Percentiles rank a stretch among this genome's conserved stretches.
Evolutionary conservation across 2,329 filamentous ascomycete species (phyloP).

Genomic region (Plectosphaerella cucumerina): DNA sequence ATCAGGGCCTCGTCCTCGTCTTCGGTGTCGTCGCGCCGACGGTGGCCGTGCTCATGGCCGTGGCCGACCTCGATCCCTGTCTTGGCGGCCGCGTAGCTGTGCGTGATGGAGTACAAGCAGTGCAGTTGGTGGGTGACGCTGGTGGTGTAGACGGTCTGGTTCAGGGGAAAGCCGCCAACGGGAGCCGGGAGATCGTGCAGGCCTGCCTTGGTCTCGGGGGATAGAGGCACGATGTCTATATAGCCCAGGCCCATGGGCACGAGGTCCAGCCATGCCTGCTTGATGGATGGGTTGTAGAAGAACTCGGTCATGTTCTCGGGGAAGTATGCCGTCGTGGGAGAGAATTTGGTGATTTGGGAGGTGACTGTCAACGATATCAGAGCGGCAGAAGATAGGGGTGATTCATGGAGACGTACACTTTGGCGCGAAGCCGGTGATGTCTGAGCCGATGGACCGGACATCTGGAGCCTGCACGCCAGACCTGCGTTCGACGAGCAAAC

Average conservation of each 20-base stretch:
- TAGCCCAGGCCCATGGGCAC: slow-evolving; percentile 38
- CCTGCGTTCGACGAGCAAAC: slow-evolving; percentile 26
- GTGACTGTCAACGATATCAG: slow-evolving; percentile 21
- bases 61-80: slow-evolving; percentile 8
- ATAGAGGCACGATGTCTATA: slow-evolving; percentile 21
- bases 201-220: slow-evolving; percentile 15
- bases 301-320: slow-evolving; percentile 34
- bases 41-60: not conserved
- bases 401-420: slow-evolving; percentile 21
- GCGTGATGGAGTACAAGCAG: slow-evolving; percentile 33
- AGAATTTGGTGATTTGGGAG: slow-evolving; percentile 33
- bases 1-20: slow-evolving; percentile 17
- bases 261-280: slow-evolving; percentile 30
- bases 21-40: slow-evolving; percentile 17
- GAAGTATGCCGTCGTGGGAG: slow-evolving; percentile 28
- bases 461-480: slow-evolving; percentile 12
- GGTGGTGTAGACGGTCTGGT: slow-evolving; percentile 34
- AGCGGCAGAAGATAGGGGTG: not conserved
- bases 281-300: slow-evolving; percentile 26
- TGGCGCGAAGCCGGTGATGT: slow-evolving; percentile 35
- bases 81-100: slow-evolving; percentile 21
- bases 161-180: slow-evolving; percentile 22
- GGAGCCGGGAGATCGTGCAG: slow-evolving; percentile 32
- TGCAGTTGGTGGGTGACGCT: slow-evolving; percentile 40
- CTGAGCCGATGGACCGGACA: slow-evolving; percentile 26